Base-by-base conservation (phyloP, 768 basidiomycete species). In the Mycena pura region DNA sequence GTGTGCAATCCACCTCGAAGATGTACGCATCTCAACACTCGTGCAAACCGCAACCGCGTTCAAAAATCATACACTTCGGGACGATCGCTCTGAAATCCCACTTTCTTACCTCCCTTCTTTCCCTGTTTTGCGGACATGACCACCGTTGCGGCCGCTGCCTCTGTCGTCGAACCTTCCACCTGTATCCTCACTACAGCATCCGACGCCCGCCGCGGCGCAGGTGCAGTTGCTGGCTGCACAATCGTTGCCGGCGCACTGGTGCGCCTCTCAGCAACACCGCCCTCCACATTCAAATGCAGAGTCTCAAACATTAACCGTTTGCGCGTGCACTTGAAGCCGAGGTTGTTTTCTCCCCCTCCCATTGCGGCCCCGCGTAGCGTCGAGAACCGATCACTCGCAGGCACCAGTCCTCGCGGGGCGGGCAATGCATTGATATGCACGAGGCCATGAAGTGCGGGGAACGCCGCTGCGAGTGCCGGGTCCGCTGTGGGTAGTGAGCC, bases 291-390 rank as follows among this genome's bases (percentile, higher is more conserved):
- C 24, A 96, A 79, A 74, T 96, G 94, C 59, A 98, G 78, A 24
- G 95, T 98, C 78, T 98, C 96, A 67, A 99, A 86, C 21, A 96
- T 78, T 57, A 98, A 81, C 48, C 94, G 80, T 71, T 92, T 94
- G 67, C 96, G 81, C 69, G 89, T 97, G 69, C 93, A 91, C 72
- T 89, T 92, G 83, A 99, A 99, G 13, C 91, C 95, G 8, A 99
- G 82, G 69, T 99, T 98, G 76, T 99, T 99, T 73, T 98, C 96
- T 8, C 95, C 92, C n/a, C 87, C 86, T 0, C 88, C 89, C 7
- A 36, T 34, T 14, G 83, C 82, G 13, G 76, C 77, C 13, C 94
- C 95, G 11, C 96, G 89, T 43, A 99, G 81, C 6, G 85, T 82
- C 6, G 96, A 99, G 62, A 87, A 87, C 66, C 85, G 89, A 67